Percentiles rank a stretch among this genome's conserved stretches.
Evolutionary conservation across 2,329 filamentous ascomycete species (phyloP).

Genomic region (Claviceps humidiphila): DNA sequence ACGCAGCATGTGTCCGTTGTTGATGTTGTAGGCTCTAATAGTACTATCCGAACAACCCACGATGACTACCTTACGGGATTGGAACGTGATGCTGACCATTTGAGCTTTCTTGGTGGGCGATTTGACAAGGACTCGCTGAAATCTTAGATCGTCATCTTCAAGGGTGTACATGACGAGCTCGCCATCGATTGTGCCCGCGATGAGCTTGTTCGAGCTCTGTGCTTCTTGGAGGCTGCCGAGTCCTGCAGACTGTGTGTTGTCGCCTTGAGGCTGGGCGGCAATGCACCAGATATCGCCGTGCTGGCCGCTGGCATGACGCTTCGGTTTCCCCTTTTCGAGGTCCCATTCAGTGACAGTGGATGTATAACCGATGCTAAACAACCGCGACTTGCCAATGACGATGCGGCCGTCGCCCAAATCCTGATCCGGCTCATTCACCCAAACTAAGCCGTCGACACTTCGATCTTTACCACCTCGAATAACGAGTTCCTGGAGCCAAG

Average conservation of each 20-base stretch:
- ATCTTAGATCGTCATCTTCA: slow-evolving; percentile 69
- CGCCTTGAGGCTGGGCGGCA: slow-evolving; percentile 59
- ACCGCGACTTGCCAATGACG: slow-evolving; percentile 58
- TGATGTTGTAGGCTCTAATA: slow-evolving; percentile 82
- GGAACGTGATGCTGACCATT: slow-evolving; percentile 84
- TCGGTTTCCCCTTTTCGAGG: slow-evolving; percentile 61
- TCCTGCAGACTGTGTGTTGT: slow-evolving; percentile 6
- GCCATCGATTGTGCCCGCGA: slow-evolving; percentile 82
- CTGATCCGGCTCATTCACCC: slow-evolving; percentile 77
- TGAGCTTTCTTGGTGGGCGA: slow-evolving; percentile 73
- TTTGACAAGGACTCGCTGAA: slow-evolving; percentile 61
- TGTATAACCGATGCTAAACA: slow-evolving; percentile 95
- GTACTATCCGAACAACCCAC: slow-evolving; percentile 93
- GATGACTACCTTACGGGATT: slow-evolving; percentile 67
- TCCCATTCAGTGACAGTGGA: slow-evolving; percentile 93
- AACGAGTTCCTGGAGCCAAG: slow-evolving; percentile 82
- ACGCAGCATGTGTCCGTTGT: slow-evolving; percentile 60
- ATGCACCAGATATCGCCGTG: slow-evolving; percentile 97
- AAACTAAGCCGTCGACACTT: slow-evolving; percentile 80
- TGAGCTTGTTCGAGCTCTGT: slow-evolving; percentile 46
- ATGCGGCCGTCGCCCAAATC: slow-evolving; percentile 47
- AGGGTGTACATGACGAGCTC: slow-evolving; percentile 79
- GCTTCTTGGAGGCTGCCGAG: slow-evolving; percentile 12
- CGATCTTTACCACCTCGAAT: slow-evolving; percentile 73
- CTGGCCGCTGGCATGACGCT: slow-evolving; percentile 76